Conservation (phyloP, 2,329 filamentous ascomycete genomes). For the Aureobasidium mangrovei region DNA sequence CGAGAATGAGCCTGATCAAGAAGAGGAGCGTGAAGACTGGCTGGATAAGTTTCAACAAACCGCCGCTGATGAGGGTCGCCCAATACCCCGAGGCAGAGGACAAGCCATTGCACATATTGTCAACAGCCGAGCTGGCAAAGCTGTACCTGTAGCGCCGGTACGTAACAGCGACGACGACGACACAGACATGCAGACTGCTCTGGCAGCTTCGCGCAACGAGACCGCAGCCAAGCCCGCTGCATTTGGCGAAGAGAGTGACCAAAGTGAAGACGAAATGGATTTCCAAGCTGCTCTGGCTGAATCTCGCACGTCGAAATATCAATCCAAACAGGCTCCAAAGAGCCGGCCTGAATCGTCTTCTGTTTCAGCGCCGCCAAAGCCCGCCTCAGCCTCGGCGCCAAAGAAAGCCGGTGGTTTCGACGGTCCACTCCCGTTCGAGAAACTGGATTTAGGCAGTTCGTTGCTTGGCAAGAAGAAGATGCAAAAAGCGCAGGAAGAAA, state of each 20-base stretch:
- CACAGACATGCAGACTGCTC: not conserved
- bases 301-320: slow-evolving; percentile 44
- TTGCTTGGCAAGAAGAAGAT: slow-evolving; percentile 44
- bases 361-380: not conserved
- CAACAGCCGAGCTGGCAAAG: slow-evolving; percentile 61
- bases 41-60: slow-evolving; percentile 39
- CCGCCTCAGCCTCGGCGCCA: slow-evolving; percentile 16
- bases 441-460: slow-evolving; percentile 59
- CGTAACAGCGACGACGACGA: not conserved
- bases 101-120: slow-evolving; percentile 64
- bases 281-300: slow-evolving; percentile 66
- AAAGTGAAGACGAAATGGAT: slow-evolving; percentile 69
- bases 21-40: slow-evolving; percentile 42
- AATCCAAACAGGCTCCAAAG: slow-evolving; percentile 18
- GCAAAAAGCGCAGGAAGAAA: slow-evolving; percentile 44
- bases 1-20: slow-evolving; percentile 28
- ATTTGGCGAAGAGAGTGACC: slow-evolving; percentile 37
- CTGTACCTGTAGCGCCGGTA: slow-evolving; percentile 31
- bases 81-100: slow-evolving; percentile 37
- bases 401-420: slow-evolving; percentile 45
- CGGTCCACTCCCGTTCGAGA: slow-evolving; percentile 86
- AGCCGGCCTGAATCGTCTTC: not conserved
- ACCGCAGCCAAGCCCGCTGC: slow-evolving; percentile 1
- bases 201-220: slow-evolving; percentile 5
- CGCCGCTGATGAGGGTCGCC: slow-evolving; percentile 34